A percentile compares a stretch with the other conserved stretches of the same genome.
Conservation (phyloP, 2,329 filamentous ascomycete species). For the Paecilomyces sp. region DNA sequence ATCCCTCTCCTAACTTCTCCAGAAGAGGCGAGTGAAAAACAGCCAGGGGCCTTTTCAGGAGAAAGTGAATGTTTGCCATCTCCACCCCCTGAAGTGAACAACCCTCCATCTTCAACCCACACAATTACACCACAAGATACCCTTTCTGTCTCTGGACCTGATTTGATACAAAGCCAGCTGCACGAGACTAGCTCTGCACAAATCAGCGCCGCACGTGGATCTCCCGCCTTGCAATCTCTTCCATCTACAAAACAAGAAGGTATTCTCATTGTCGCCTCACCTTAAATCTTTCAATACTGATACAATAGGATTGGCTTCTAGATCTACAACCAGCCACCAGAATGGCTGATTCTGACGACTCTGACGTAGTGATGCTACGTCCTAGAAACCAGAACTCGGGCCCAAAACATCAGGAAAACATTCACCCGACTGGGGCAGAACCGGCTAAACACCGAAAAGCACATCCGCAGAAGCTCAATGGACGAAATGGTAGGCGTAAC, state of each 20-base stretch:
- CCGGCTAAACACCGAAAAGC: background rate
- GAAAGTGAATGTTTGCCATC: background rate
- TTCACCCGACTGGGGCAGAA: background rate
- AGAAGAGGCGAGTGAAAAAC: background rate
- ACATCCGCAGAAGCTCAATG: background rate
- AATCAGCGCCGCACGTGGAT: background rate
- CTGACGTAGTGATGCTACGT: constrained; percentile 16
- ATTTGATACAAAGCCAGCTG: background rate
- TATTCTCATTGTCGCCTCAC: background rate
- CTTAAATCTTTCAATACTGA: background rate
- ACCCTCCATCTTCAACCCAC: background rate
- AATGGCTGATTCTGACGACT: constrained; percentile 9
- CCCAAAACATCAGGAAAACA: background rate
- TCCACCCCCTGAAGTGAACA: background rate
- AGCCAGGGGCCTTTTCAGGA: background rate
- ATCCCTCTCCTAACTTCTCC: background rate
- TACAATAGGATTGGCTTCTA: background rate
- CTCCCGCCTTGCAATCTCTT: background rate
- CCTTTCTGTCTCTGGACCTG: background rate
- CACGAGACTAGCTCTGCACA: background rate
- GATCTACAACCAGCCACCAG: background rate
- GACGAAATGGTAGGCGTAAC: background rate
- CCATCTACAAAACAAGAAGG: background rate
- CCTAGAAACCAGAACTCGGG: constrained; percentile 1
- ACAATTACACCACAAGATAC: background rate